phyloP scores from a whole-genome alignment of 148 eudicot genomes.

The Nyssa sinensis region DNA sequence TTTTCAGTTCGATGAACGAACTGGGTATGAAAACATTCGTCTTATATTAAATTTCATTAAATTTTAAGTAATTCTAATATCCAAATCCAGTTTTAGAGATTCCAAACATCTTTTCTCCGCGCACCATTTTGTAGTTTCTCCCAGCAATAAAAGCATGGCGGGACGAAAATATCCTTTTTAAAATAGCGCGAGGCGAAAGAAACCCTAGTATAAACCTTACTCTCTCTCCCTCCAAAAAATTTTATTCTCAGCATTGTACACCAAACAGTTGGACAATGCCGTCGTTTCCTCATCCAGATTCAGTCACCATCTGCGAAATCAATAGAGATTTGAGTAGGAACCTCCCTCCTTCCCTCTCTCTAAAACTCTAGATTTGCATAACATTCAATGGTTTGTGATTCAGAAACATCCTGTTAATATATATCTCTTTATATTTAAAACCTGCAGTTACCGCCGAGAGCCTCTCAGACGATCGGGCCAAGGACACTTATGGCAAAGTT shows the following conservation, averaged over 20 bases:
- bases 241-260: neutral
- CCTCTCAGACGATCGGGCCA: conserved; percentile 69
- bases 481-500: conserved; percentile 64
- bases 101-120: too few relatives aligned
- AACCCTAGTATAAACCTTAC: conserved; percentile 2
- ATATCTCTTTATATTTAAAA: neutral
- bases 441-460: conserved; percentile 73
- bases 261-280: conserved; percentile 45
- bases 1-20: too few relatives aligned
- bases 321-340: conserved; percentile 68
- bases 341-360: conserved; percentile 16
- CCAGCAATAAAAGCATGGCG: too few relatives aligned
- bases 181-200: too few relatives aligned
- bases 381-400: neutral
- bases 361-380: neutral
- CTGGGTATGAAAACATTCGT: too few relatives aligned
- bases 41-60: too few relatives aligned
- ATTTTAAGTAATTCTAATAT: too few relatives aligned
- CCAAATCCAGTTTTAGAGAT: too few relatives aligned
- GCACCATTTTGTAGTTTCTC: too few relatives aligned
- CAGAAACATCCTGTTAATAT: neutral
- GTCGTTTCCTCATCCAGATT: conserved; percentile 71
- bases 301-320: conserved; percentile 93
- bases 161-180: too few relatives aligned
- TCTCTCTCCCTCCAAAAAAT: neutral